These are phyloP conservation scores for Penicillium canariense DNA, from an alignment of 495 filamentous ascomycete species.

Conservation along the genomic window DNA sequence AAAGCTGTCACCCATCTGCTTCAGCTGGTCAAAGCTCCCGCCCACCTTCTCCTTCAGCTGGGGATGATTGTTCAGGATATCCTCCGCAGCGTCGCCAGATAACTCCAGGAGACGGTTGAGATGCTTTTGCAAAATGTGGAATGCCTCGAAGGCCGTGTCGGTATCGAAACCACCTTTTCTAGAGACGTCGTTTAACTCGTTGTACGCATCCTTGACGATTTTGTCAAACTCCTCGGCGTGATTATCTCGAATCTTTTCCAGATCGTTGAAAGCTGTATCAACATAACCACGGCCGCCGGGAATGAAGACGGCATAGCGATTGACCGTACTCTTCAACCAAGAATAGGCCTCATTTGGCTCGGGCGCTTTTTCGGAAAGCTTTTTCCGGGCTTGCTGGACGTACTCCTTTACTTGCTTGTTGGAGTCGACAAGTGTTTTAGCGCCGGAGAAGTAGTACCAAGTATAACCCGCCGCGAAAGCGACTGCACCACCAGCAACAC, in stretches of 20 bases:
- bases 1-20: constrained; percentile 60
- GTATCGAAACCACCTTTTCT: constrained; percentile 47
- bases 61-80: constrained; percentile 65
- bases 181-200: constrained; percentile 50
- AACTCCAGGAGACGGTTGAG: constrained; percentile 49
- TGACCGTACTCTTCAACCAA: constrained; percentile 55
- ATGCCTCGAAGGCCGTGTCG: constrained; percentile 49
- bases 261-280: constrained; percentile 59
- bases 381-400: constrained; percentile 48
- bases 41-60: constrained; percentile 65
- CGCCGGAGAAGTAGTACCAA: constrained; percentile 59
- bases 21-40: constrained; percentile 58
- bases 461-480: constrained; percentile 49
- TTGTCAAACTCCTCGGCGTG: constrained; percentile 62
- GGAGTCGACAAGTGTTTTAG: constrained; percentile 49
- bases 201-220: constrained; percentile 58
- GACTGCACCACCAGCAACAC: constrained; percentile 49
- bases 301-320: constrained; percentile 62
- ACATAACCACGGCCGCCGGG: constrained; percentile 62
- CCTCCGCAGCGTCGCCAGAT: constrained; percentile 51
- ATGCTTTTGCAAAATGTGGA: constrained; percentile 53
- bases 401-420: constrained; percentile 49
- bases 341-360: constrained; percentile 56
- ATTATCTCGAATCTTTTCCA: constrained; percentile 56
- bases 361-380: constrained; percentile 52